A percentile compares a stretch with the other conserved stretches of the same genome.
Conservation (phyloP, 2,329 filamentous ascomycete genomes). For the Tolypocladium ovalisporum region DNA sequence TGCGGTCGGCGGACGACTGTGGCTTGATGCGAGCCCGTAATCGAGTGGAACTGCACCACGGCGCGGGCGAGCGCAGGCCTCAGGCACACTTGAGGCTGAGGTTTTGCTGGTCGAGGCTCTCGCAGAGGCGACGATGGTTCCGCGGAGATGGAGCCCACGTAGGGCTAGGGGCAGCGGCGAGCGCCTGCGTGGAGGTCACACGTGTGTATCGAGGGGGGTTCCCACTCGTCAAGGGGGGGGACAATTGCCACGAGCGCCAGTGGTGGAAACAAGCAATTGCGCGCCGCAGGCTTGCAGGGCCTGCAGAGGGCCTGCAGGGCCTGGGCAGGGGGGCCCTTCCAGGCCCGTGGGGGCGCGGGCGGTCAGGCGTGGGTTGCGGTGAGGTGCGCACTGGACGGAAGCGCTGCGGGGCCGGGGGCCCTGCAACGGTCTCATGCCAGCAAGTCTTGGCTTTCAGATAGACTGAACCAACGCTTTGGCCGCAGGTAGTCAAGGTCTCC, state of each 20-base stretch:
- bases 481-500: no score
- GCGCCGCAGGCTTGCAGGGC: background rate
- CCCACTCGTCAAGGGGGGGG: background rate
- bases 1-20: background rate
- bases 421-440: background rate
- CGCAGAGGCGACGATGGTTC: background rate
- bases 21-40: background rate
- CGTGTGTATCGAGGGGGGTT: background rate
- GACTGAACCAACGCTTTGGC: background rate
- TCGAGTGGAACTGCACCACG: background rate
- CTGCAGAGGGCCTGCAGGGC: no score
- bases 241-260: background rate
- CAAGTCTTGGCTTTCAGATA: background rate
- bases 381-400: background rate
- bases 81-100: background rate
- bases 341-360: background rate
- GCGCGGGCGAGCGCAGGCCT: background rate
- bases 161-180: background rate
- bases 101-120: background rate
- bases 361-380: no score
- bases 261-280: background rate
- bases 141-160: background rate
- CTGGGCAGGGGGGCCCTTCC: background rate
- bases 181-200: background rate
- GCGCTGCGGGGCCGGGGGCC: background rate